Base-by-base conservation (phyloP, 495 filamentous ascomycete genomes). In the Choiromyces venosus region DNA sequence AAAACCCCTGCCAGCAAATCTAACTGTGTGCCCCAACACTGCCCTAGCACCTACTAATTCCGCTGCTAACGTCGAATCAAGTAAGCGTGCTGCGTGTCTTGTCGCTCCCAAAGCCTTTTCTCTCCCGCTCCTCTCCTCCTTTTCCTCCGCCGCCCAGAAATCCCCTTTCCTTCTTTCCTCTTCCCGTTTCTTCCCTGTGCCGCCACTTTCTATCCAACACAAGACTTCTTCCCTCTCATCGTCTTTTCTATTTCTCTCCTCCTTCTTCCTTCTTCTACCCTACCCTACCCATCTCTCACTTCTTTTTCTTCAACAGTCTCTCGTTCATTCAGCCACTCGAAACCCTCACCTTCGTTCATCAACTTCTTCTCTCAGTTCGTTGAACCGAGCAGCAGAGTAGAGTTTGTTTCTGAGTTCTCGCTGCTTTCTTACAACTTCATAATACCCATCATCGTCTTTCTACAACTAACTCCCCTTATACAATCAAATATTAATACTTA, bases 221-320 rank as follows among this genome's bases (percentile, higher is more conserved):
- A 76, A 77, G 78, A 72, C 78, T 76, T 79, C 80, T 85, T 80
- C 78, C 81, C 83, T 78, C 80, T 82, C 82, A 78, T 83, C 82
- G 82, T 81, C 82, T 81, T 81, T 73, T 75, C 76, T 74, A n/a
- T 33, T 65, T 71, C 71, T 66, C 80, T 76, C 35, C 42, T 67
- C 67, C 67, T 65, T 71, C 68, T 68, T 76, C 72, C 81, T 74
- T 79, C 75, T 80, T 79, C 77, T 81, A 78, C 73, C 78, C 78
- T 79, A 73, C 79, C 78, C 77, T 81, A 78, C 73, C 78, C 78
- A 74, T 77, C 80, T 70, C 76, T 77, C 73, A 80, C 77, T 79
- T 81, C 74, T 79, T 81, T 83, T 83, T 82, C 81, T 82, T 82
- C 84, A 80, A 76, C 82, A 81, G 84, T 86, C 86, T 85, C 85